A percentile compares a stretch with the other conserved stretches of the same genome.
Evolutionary conservation across 192 early-diverging fungal genomes (phyloP).

Genomic region (Martensiomyces pterosporus): DNA sequence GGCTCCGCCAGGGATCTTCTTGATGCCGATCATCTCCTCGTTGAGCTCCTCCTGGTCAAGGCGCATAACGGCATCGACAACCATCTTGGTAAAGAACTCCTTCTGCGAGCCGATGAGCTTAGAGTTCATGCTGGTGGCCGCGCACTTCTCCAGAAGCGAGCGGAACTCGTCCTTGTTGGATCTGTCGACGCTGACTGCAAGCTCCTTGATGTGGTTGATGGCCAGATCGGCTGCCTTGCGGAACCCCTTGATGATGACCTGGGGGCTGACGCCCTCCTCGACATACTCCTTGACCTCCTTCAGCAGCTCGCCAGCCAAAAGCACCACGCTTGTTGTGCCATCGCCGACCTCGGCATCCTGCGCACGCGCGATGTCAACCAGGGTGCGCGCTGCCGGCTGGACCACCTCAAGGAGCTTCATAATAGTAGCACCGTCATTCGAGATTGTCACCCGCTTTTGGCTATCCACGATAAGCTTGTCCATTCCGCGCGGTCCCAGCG

Average conservation of each 20-base stretch:
- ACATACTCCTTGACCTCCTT: conserved; percentile 91
- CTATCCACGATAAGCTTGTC: conserved; percentile 98
- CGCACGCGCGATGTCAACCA: conserved; percentile 96
- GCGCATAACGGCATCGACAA: conserved; percentile 92
- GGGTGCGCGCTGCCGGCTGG: conserved; percentile 95
- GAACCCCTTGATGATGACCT: conserved; percentile 94
- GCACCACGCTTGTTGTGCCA: conserved; percentile 95
- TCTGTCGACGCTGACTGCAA: conserved; percentile 82
- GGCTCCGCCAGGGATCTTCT: conserved; percentile 95
- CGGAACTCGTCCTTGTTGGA: conserved; percentile 81
- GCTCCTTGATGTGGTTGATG: conserved; percentile 88
- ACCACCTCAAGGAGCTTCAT: conserved; percentile 97
- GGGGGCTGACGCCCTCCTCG: conserved; percentile 93
- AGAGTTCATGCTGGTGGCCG: conserved; percentile 96
- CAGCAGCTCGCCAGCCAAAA: conserved; percentile 94
- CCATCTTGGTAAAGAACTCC: conserved; percentile 98
- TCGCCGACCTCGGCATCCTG: conserved; percentile 99
- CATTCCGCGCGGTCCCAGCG: conserved; percentile 97
- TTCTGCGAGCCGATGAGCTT: conserved; percentile 96
- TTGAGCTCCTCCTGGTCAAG: conserved; percentile 95
- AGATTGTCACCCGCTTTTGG: conserved; percentile 90
- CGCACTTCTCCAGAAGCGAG: conserved; percentile 88
- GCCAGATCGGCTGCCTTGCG: conserved; percentile 87
- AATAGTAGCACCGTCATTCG: conserved; percentile 99
- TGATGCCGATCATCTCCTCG: conserved; percentile 97